These are phyloP conservation scores for Solanum pimpinellifolium DNA, from an alignment of 257 asterid species.

Conservation along the genomic window DNA sequence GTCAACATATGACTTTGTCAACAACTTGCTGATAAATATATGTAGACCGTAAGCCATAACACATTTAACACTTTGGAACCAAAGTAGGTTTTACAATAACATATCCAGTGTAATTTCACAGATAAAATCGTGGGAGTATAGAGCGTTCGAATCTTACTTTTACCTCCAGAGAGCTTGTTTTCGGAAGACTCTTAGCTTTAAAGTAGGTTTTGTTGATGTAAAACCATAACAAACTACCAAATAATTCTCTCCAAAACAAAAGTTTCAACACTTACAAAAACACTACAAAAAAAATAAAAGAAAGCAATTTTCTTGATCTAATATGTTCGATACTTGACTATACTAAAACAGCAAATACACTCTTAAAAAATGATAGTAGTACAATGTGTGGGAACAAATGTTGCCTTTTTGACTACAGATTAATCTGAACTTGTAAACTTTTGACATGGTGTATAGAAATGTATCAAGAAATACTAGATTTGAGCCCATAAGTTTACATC, in stretches of 20 bases:
- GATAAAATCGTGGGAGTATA: fast-evolving
- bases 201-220: neutral
- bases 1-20: neutral
- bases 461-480: no score
- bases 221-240: neutral
- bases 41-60: neutral
- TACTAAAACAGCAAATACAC: neutral
- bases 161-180: neutral
- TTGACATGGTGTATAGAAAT: no score
- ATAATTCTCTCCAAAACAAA: neutral
- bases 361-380: neutral
- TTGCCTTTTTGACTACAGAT: neutral
- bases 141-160: neutral
- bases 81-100: neutral
- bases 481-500: neutral
- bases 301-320: neutral
- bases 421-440: no score
- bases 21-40: neutral
- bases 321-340: neutral
- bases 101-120: no score
- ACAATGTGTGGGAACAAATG: neutral
- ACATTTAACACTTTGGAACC: neutral
- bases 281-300: neutral
- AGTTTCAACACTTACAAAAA: neutral
- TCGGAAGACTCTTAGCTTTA: neutral